phyloP scores from a whole-genome alignment of 1,284 basidiomycete genomes.

The Boletus sp. region DNA sequence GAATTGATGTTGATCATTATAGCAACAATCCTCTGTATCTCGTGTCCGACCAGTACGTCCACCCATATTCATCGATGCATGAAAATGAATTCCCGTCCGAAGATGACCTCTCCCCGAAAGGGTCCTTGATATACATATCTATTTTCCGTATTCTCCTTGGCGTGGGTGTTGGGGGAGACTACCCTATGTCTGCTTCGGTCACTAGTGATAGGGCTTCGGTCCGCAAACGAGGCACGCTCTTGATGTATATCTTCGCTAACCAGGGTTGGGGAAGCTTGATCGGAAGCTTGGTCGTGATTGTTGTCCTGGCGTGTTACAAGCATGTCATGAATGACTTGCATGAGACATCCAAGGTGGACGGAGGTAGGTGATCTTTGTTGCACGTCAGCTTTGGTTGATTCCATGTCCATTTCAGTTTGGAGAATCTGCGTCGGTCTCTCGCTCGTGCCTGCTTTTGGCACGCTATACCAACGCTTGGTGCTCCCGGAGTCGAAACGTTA shows the following conservation, averaged over 20 bases:
- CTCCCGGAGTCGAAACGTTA: conserved; percentile 67
- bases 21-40: conserved; percentile 60
- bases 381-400: conserved; percentile 12
- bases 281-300: conserved; percentile 63
- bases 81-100: conserved; percentile 3
- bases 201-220: conserved; percentile 68
- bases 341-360: conserved; percentile 62
- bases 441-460: conserved; percentile 54
- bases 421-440: conserved; percentile 49
- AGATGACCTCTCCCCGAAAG: conserved; percentile 43
- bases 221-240: conserved; percentile 68
- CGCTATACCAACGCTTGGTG: conserved; percentile 71
- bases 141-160: conserved; percentile 71
- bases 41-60: conserved; percentile 43
- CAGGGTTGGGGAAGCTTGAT: conserved; percentile 74
- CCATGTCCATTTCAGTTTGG: conserved; percentile 42
- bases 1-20: conserved; percentile 77
- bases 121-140: conserved; percentile 55
- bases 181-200: conserved; percentile 74
- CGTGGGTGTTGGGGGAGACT: conserved; percentile 78
- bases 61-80: neutral
- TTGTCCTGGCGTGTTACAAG: conserved; percentile 69
- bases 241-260: conserved; percentile 72
- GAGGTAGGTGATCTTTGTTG: conserved; percentile 39
- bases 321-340: conserved; percentile 53